Base-by-base conservation (phyloP, 345 rosid genomes). In the Dipteronia sinensis region DNA sequence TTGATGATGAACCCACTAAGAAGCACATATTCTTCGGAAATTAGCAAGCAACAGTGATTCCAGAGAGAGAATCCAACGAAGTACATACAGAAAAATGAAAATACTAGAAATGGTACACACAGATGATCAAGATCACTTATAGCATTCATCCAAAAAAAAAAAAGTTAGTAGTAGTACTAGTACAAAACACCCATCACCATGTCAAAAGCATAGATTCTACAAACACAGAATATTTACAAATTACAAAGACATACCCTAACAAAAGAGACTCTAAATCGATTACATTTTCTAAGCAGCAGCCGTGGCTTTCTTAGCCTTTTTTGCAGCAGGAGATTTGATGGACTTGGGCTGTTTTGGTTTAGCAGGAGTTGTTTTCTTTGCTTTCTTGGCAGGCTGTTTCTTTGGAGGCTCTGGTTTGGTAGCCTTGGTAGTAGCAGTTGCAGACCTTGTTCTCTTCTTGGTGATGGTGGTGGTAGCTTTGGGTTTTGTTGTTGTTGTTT, bases 261-360 rank as follows among this genome's bases (percentile, higher is more conserved):
- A 29, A 51, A 46, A 25, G 9, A 66, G 65, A 29, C 34, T 23
- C 40, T 17, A 47, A 17, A 15, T 56, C 69, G 78, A 31, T 27
- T 25, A 34, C 2, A 6, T 55, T 64, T 79, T 75, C 74, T 69
- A 77, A 55, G 88, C 85, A 25, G 82, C 27, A 47, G 83, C 82
- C 20, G 83, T 20, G 42, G 84, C 82, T 78, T 82, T 92, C 86
- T 82, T 86, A 38, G 88, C 83, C 56, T 82, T 87, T 38, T 81
- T 86, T 1, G 83, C 86, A 27, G 83, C 85, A 44, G 86, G 81
- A 7, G 89, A 83, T 73, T 76, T 88, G 62, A 86, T 84, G 4
- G 85, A 86, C 74, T 82, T 77, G 1, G 86, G 89, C 79, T 85
- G 90, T 62, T 74, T 84, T 0, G 87, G 87, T 76, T 85, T 88